Evolutionary conservation across 495 filamentous ascomycete species (phyloP).

Genomic region (Lineolata rhizophorae): DNA sequence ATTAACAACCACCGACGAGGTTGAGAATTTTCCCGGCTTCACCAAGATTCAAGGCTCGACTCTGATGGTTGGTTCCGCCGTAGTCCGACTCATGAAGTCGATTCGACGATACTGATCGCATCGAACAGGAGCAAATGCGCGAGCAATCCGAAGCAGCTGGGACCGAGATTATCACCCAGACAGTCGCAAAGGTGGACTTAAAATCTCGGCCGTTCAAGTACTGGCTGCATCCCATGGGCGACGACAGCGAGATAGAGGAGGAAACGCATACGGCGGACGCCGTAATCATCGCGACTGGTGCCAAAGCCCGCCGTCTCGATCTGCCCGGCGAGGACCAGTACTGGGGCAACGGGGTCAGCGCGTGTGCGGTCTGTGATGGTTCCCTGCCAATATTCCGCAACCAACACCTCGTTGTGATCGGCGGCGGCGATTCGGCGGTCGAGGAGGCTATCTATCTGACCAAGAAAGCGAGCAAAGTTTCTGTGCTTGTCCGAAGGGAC

Average conservation of each 20-base stretch:
- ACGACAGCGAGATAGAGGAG: slow-evolving; percentile 27
- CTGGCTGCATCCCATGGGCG: slow-evolving; percentile 59
- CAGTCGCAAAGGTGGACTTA: slow-evolving; percentile 72
- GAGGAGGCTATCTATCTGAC: slow-evolving; percentile 96
- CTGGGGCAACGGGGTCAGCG: slow-evolving; percentile 93
- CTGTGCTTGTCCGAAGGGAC: slow-evolving; percentile 74
- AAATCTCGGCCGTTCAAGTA: slow-evolving; percentile 74
- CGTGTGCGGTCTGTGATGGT: slow-evolving; percentile 94
- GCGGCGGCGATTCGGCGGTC: slow-evolving; percentile 88
- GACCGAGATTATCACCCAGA: slow-evolving; percentile 79
- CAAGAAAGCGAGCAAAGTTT: slow-evolving; percentile 90
- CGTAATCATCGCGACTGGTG: slow-evolving; percentile 87
- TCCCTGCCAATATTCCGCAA: slow-evolving; percentile 94
- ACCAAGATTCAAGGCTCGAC: slow-evolving; percentile 62
- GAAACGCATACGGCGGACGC: slow-evolving; percentile 64
- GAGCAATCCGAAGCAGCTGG: slow-evolving; percentile 78
- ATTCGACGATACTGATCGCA: background rate
- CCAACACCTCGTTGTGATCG: slow-evolving; percentile 88
- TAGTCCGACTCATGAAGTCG: background rate
- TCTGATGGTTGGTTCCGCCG: slow-evolving; percentile 42
- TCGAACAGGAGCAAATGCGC: slow-evolving; percentile 66
- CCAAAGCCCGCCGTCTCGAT: slow-evolving; percentile 62
- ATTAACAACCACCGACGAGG: slow-evolving; percentile 90
- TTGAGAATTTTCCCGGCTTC: slow-evolving; percentile 97
- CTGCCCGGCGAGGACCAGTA: slow-evolving; percentile 81